Conservation (phyloP, 805 yeast genomes). For the Starmerella tilneyi region DNA sequence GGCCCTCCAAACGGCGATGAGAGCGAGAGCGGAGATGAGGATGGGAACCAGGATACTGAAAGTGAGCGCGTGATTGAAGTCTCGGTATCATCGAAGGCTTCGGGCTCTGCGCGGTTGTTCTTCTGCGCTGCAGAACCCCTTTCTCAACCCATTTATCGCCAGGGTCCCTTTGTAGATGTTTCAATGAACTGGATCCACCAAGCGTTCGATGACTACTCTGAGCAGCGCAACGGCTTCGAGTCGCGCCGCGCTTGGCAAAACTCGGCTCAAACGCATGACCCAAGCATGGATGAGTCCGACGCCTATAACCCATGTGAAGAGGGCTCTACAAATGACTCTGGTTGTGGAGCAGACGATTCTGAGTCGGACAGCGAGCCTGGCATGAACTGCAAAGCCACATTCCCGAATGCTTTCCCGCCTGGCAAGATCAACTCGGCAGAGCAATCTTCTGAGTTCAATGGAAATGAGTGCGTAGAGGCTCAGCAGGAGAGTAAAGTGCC, state of each 20-base stretch:
- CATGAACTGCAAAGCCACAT: constrained; percentile 11
- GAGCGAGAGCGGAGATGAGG: too few species aligned
- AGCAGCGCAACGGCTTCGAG: constrained; percentile 25
- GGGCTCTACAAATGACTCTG: background rate
- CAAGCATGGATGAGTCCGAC: background rate
- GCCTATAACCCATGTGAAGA: constrained; percentile 17
- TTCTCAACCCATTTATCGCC: constrained; percentile 25
- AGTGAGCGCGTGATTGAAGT: constrained; percentile 4
- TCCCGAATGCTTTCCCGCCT: constrained; percentile 19
- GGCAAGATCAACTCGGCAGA: constrained; percentile 17
- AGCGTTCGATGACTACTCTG: constrained; percentile 24
- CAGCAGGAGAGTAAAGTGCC: constrained; percentile 18
- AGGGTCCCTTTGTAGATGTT: constrained; percentile 27
- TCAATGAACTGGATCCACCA: constrained; percentile 24
- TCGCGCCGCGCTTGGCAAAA: constrained; percentile 14
- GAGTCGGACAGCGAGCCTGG: background rate
- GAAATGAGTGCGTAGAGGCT: constrained; percentile 11
- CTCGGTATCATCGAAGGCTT: constrained; percentile 5
- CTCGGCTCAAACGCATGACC: background rate
- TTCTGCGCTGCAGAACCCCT: constrained; percentile 24
- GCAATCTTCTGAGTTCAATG: constrained; percentile 16
- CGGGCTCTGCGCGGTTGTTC: constrained; percentile 8
- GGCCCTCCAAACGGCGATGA: too few species aligned
- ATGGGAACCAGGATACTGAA: too few species aligned
- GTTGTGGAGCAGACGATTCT: background rate